phyloP scores from a whole-genome alignment of 306 rosid species.

The Begonia peltatifolia region DNA sequence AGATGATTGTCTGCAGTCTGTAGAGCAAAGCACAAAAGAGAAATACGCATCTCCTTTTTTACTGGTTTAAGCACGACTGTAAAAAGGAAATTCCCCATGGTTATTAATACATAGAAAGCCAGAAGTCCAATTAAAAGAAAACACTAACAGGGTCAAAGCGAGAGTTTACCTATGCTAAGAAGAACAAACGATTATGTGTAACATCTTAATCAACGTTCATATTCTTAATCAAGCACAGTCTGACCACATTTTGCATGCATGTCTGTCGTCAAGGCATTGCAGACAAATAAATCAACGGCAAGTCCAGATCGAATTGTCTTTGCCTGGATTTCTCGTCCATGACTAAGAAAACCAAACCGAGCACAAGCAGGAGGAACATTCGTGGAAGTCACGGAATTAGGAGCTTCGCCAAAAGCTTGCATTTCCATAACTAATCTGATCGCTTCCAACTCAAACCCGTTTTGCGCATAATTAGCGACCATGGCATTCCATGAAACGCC shows the following conservation, averaged over 20 bases:
- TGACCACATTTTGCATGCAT: constrained; percentile 66
- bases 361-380: constrained; percentile 86
- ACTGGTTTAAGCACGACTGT: too few species aligned
- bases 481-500: constrained; percentile 89
- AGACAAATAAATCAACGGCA: constrained; percentile 45
- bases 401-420: constrained; percentile 52
- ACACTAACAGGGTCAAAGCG: too few species aligned
- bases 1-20: too few species aligned
- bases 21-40: too few species aligned
- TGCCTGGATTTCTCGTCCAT: constrained; percentile 77
- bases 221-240: constrained; percentile 36
- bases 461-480: constrained; percentile 74
- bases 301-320: constrained; percentile 33
- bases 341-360: constrained; percentile 40
- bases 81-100: too few species aligned
- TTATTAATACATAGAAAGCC: too few species aligned
- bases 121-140: too few species aligned
- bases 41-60: too few species aligned
- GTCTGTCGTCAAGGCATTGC: constrained; percentile 77
- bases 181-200: too few species aligned
- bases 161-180: too few species aligned
- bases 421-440: constrained; percentile 41
- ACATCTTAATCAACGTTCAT: too few species aligned
- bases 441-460: constrained; percentile 50
- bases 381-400: constrained; percentile 61